A percentile compares a stretch with the other conserved stretches of the same genome.
Conservation (phyloP, 129 eudicot species). For the Saposhnikovia divaricata region DNA sequence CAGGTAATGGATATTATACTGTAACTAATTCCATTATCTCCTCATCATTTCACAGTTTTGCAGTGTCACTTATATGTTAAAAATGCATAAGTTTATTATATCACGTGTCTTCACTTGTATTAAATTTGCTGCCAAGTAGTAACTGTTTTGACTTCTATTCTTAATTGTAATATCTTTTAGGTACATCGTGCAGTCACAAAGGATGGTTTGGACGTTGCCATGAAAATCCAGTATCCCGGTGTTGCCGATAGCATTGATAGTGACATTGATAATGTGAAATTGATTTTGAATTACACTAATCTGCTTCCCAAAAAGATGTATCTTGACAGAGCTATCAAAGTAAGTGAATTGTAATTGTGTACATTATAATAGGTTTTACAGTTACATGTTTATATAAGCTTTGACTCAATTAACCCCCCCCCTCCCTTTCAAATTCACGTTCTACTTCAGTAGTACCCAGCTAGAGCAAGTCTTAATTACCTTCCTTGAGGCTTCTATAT, state of each 20-base stretch:
- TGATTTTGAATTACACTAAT: conserved; percentile 70
- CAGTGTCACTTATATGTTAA: neutral
- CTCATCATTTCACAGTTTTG: neutral
- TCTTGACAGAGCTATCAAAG: conserved; percentile 91
- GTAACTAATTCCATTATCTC: neutral
- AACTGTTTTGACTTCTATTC: conserved; percentile 6
- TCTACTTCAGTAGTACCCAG: neutral
- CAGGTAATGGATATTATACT: conserved; percentile 46
- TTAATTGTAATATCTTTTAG: conserved; percentile 31
- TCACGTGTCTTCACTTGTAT: neutral
- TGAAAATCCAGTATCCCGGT: conserved; percentile 97
- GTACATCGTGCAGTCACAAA: conserved; percentile 83
- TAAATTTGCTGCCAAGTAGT: neutral
- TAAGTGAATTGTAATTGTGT: conserved; percentile 17
- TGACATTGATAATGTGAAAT: conserved; percentile 88
- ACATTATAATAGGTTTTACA: neutral
- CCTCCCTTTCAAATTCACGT: neutral
- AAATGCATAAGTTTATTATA: neutral
- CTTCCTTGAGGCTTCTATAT: neutral
- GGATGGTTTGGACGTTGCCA: conserved; percentile 79
- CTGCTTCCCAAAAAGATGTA: conserved; percentile 75
- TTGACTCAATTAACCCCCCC: neutral
- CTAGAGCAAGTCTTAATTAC: neutral
- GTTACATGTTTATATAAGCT: neutral
- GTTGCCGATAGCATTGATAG: conserved; percentile 99